Evolutionary conservation across 371 early-diverging fungal genomes (phyloP), one percentile per base, ranked within the genome.

Genomic region (Mortierella sp.): DNA sequence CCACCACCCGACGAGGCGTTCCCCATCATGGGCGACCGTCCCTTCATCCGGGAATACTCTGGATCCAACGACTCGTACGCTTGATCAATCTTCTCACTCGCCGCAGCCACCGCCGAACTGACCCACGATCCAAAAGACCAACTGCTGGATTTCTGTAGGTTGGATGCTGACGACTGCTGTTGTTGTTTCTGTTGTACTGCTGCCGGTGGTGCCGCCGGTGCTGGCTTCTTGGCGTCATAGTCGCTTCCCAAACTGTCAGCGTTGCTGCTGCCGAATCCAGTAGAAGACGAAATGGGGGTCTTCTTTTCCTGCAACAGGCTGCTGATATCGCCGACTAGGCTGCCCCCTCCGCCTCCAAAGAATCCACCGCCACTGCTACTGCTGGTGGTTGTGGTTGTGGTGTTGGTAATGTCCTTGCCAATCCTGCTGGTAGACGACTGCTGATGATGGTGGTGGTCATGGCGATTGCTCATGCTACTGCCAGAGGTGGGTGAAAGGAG

Each of bases 41-140:
- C 10, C 47, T 82, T 82, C 66, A 82, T 77, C 64, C 74, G 74
- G 22, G 78, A 71, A 44, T 82, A 82, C 26, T 82, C 83, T 26
- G 83, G 83, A 31, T 82, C 83, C 19, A 82, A 64, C 0, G 78
- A 34, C 48, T 82, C 83, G 53, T 82, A 82, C 0, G 83, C 83
- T 66, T 77, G 74, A 47, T 82, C 83, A 41, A 82, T 74, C 64
- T 68, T 69, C 13, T 77, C 78, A 5, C 69, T 68, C 22, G 83
- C 83, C 8, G 48, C 83, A 3, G 83, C 83, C 22, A 82, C 83
- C 2, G 83, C 83, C 44, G 75, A 74, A 37, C 83, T 82, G 53
- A 82, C 74, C 77, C 77, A 77, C 2, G 83, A 82, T 65, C 83
- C 83, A 69, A 82, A 74, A 41, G 83, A 82, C 83, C 83, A 82